These are phyloP conservation scores for Neurospora sp. DNA, from an alignment of 495 filamentous ascomycete genomes.

Conservation along the genomic window DNA sequence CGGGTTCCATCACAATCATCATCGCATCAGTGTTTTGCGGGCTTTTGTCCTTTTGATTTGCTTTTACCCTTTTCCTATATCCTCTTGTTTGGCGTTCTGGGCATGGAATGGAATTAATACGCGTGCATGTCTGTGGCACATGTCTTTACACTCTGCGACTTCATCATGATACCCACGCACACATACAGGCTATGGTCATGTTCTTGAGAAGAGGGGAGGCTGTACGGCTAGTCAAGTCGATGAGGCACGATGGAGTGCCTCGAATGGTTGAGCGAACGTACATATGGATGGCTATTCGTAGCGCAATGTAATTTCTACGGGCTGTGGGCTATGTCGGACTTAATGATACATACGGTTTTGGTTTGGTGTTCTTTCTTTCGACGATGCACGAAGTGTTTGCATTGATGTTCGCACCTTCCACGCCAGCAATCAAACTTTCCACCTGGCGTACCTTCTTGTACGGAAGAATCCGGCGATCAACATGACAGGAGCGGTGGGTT, in stretches of 20 bases:
- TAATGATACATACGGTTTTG: neutral
- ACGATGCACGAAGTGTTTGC: neutral
- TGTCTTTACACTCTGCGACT: neutral
- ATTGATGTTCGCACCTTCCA: neutral
- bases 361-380: neutral
- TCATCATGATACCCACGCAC: neutral
- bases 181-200: neutral
- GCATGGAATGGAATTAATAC: neutral
- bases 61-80: neutral
- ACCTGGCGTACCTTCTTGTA: neutral
- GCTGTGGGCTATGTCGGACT: neutral
- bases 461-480: neutral
- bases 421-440: neutral
- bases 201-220: neutral
- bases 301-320: neutral
- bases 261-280: neutral
- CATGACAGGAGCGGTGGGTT: neutral
- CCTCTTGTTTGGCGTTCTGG: neutral
- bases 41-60: neutral
- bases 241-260: neutral
- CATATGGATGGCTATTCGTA: neutral
- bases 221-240: neutral
- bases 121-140: neutral
- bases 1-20: neutral
- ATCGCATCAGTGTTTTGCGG: neutral